Base-by-base conservation (phyloP, 78 protist genomes). In the Bodo saltans region DNA sequence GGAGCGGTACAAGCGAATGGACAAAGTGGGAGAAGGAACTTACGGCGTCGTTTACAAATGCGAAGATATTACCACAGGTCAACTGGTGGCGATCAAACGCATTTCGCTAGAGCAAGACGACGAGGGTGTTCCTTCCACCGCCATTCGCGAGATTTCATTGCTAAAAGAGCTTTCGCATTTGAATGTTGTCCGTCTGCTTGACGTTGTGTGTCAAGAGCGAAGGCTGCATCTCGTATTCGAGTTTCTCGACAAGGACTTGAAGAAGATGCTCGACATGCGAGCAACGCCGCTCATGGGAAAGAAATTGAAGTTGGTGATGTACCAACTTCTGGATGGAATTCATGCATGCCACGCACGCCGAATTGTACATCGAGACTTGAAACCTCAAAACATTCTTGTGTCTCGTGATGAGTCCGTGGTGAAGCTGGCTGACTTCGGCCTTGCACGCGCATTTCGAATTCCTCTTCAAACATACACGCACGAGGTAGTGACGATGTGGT, bases 121-220 rank as follows among this genome's bases (percentile, higher is more conserved):
- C 52, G 97, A 96, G 85, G 98, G 98, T 30, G 98, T 96, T 33
- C 98, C 99, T 27, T 90, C 94, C 86, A 97, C 99, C 0, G 96
- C 99, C 47, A 94, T 97, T 68, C 91, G 99, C 52, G 99, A 98
- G 83, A 95, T 95, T 25, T 90, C 98, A 40, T 87, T 97, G 33
- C 88, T 97, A 32, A 89, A 93, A 41, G 98, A 97, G 85, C 92
- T 97, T 47, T 74, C 85, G 42, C 99, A 97, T 79, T 94, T 94
- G 34, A 94, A 94, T 69, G 86, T 97, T 35, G 97, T 97, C 32
- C 67, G 34, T 40, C 72, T 79, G 68, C 84, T 32, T 17, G 42
- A 74, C 35, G 84, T 79, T n/a, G 72, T 35, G 17, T 37, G 8
- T 26, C 12, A 67, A 3, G 78, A 83, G 69, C 79, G 75, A 82